These are phyloP conservation scores for Jasminum sambac DNA, from an alignment of 257 asterid species.

Conservation along the genomic window DNA sequence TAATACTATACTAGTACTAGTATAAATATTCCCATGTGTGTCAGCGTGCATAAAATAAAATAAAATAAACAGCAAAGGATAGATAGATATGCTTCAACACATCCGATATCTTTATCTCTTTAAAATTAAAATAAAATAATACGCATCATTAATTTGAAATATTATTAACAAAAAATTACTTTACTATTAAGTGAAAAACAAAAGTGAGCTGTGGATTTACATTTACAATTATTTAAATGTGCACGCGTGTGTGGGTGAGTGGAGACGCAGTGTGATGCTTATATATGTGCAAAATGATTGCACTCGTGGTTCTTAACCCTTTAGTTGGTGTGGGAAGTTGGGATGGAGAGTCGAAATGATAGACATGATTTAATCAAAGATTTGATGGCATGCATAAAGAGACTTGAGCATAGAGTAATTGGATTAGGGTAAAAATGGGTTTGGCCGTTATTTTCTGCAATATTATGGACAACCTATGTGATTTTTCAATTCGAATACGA, in stretches of 20 bases:
- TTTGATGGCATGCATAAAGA: constrained; percentile 28
- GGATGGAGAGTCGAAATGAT: constrained; percentile 37
- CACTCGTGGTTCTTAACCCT: constrained; percentile 47
- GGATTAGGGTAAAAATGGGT: background rate
- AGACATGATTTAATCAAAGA: constrained; percentile 34
- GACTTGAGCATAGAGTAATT: constrained; percentile 1
- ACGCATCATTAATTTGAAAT: background rate
- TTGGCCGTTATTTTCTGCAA: background rate
- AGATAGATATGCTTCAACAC: background rate
- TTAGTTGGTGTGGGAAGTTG: constrained; percentile 22
- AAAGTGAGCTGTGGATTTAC: background rate
- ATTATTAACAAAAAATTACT: background rate
- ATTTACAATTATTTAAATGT: background rate
- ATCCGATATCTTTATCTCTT: background rate
- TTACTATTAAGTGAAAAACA: background rate
- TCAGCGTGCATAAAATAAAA: constrained; percentile 27
- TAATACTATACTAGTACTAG: too few relatives aligned
- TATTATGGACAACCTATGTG: too few relatives aligned
- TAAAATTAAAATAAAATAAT: background rate
- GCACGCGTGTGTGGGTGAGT: constrained; percentile 16
- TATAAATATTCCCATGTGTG: background rate
- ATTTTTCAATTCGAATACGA: too few relatives aligned
- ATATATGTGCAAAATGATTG: constrained; percentile 40
- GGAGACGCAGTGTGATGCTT: constrained; percentile 21
- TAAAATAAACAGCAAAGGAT: background rate